Base-by-base conservation (phyloP, 2,329 filamentous ascomycete species). In the Scedosporium minutisporum region DNA sequence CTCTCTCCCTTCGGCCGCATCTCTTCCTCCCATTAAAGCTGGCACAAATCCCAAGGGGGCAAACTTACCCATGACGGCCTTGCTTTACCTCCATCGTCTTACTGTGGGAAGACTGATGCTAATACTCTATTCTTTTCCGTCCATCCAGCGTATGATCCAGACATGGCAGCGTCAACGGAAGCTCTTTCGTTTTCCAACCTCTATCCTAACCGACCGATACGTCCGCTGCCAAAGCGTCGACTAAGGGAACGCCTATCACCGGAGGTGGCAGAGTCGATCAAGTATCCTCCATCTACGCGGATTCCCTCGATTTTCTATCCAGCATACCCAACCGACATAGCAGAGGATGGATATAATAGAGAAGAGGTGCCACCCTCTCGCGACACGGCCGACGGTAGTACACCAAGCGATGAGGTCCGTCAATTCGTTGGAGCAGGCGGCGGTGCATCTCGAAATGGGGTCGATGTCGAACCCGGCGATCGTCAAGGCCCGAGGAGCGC, bases 201-300 rank as follows among this genome's bases (percentile, higher is more conserved):
- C 70, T 96, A 90, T 73, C 91, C 91, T 67, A 90, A 96, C 72
- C 88, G 95, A 75, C 89, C 93, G 65, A 99, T 99, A 73, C 88
- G 92, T 71, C 95, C 95, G 63, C 79, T 99, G 65, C 95, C 95
- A 53, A 95, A 90, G 76, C 89, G 92, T 70, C 88, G 90, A 66
- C 82, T 99, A 62, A 90, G 93, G 69, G 92, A 95, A 72, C 87
- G 91, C 63, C 81, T 99, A 61, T 93, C 93, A 38, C 88, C 90
- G 64, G 91, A 96, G 73, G 87, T 90, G 69, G 91, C 90, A 63
- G 87, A 89, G 61, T 85, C 88, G 33, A 95, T 97, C 69, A 82
- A 87, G 68, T 96, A 91, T 69, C 93, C 93, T 7, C 86, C 90
- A 3, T 83, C 87, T 14, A 88, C 87, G n/a, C 82, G 87, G 44